phyloP scores from a whole-genome alignment of 208 protist species.

The Borovskyia barvae region DNA sequence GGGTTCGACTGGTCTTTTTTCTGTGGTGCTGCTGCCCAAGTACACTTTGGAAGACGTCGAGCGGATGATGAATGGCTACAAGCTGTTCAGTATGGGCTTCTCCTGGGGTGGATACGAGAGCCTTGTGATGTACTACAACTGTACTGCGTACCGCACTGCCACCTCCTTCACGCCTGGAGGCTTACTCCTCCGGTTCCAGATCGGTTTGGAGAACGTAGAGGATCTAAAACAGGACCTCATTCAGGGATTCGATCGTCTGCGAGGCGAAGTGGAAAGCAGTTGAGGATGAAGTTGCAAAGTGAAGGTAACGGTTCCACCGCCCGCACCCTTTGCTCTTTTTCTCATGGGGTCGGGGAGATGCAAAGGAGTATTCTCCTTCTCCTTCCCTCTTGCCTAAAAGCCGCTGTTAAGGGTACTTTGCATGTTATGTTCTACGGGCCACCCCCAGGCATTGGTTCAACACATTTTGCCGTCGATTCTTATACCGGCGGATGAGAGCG shows the following conservation, averaged over 20 bases:
- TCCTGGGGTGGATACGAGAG: slow-evolving; percentile 37
- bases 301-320: too few species aligned
- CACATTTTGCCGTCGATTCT: too few species aligned
- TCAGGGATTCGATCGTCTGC: slow-evolving; percentile 17
- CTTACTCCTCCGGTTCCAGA: slow-evolving; percentile 23
- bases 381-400: too few species aligned
- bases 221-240: slow-evolving; percentile 29
- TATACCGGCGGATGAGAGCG: too few species aligned
- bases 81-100: slow-evolving; percentile 22
- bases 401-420: too few species aligned
- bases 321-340: too few species aligned
- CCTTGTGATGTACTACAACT: slow-evolving; percentile 29
- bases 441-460: too few species aligned
- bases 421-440: too few species aligned
- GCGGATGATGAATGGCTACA: slow-evolving; percentile 24
- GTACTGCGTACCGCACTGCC: slow-evolving; percentile 25
- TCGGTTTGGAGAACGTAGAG: slow-evolving; percentile 30
- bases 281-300: too few species aligned
- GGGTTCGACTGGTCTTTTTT: slow-evolving; percentile 22
- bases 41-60: slow-evolving; percentile 19
- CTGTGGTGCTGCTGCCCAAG: slow-evolving; percentile 19
- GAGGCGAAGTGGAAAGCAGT: background rate
- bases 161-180: slow-evolving; percentile 20
- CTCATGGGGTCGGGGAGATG: too few species aligned
- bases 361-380: too few species aligned